These are phyloP conservation scores for Plasmodium gallinaceum DNA, from an alignment of 169 alveolate species.

Conservation along the genomic window DNA sequence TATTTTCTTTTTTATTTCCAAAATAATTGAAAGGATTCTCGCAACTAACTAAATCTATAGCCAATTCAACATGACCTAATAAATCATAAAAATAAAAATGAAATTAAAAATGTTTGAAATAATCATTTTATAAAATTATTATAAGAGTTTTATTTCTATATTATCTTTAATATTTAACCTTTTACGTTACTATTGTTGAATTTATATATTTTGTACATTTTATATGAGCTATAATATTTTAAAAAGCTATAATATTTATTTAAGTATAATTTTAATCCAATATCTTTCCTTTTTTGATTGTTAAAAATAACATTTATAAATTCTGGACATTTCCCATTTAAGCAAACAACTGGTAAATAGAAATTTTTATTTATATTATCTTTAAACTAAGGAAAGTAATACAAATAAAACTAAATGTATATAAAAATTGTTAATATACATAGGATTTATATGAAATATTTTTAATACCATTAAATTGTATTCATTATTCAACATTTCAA, in stretches of 20 bases:
- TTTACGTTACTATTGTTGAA: slow-evolving; percentile 9
- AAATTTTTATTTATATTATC: slow-evolving; percentile 28
- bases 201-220: slow-evolving; percentile 32
- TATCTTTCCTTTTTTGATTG: slow-evolving; percentile 6
- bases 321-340: slow-evolving; percentile 48
- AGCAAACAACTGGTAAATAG: slow-evolving; percentile 46
- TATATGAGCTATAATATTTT: slow-evolving; percentile 52
- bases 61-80: slow-evolving; percentile 47
- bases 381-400: slow-evolving; percentile 27
- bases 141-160: not conserved
- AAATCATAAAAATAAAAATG: not conserved
- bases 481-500: slow-evolving; percentile 24
- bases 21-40: slow-evolving; percentile 30
- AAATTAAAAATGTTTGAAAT: not conserved
- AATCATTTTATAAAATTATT: too few species aligned
- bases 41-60: slow-evolving; percentile 30
- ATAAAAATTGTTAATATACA: not conserved
- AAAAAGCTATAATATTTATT: slow-evolving; percentile 54
- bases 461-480: slow-evolving; percentile 18
- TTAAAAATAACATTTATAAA: slow-evolving; percentile 28
- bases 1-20: slow-evolving; percentile 4
- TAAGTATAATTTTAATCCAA: slow-evolving; percentile 40
- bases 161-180: slow-evolving; percentile 18
- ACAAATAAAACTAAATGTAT: not conserved
- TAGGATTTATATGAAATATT: not conserved